Percentiles rank a stretch among this genome's conserved stretches.
Evolutionary conservation across 2,329 filamentous ascomycete species (phyloP).

Genomic region (Fusarium buharicum): DNA sequence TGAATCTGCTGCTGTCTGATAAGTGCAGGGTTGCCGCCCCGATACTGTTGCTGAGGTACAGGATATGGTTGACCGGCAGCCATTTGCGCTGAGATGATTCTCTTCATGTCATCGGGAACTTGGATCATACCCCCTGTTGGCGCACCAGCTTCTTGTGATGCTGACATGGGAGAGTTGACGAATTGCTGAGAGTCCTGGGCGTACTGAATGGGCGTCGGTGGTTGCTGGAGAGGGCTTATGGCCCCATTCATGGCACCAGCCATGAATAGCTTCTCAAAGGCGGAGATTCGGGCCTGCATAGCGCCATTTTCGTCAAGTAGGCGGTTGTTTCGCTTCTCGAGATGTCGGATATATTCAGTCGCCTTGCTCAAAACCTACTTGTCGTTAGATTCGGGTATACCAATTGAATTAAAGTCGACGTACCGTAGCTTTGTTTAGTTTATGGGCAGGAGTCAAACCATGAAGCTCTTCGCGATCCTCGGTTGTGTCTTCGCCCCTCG

Average conservation of each 20-base stretch:
- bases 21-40: conserved; percentile 54
- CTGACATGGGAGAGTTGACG: conserved; percentile 57
- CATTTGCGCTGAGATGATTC: conserved; percentile 67
- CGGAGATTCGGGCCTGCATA: conserved; percentile 80
- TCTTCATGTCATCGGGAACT: conserved; percentile 73
- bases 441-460: conserved; percentile 86
- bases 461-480: conserved; percentile 80
- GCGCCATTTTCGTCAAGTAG: conserved; percentile 82
- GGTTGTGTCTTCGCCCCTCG: conserved; percentile 72
- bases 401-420: conserved; percentile 13
- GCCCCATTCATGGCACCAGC: conserved; percentile 75
- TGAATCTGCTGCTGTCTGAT: conserved; percentile 68
- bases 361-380: conserved; percentile 85
- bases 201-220: conserved; percentile 65
- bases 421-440: conserved; percentile 96
- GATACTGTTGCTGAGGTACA: conserved; percentile 60
- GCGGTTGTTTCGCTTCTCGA: conserved; percentile 89
- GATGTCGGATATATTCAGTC: conserved; percentile 93
- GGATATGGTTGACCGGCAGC: conserved; percentile 65
- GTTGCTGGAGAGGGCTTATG: conserved; percentile 65
- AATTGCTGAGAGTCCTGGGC: conserved; percentile 57
- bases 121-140: conserved; percentile 68
- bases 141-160: conserved; percentile 54
- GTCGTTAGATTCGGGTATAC: conserved; percentile 10
- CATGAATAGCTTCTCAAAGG: conserved; percentile 82